Base-by-base conservation (phyloP, 2,329 filamentous ascomycete genomes). In the Fusarium mangiferae region DNA sequence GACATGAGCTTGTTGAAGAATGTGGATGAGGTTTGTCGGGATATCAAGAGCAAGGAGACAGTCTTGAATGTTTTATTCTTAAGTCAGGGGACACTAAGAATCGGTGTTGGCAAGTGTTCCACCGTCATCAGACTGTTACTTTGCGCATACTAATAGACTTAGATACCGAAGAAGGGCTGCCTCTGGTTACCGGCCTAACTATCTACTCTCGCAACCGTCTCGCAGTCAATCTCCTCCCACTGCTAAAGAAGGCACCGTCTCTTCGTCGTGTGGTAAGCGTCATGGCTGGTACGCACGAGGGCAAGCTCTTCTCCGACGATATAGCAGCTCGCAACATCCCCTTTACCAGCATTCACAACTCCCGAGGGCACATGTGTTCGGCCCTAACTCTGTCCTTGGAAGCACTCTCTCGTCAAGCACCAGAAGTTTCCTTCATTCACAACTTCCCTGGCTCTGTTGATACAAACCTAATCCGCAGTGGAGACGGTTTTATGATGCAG, bases 181-280 rank as follows among this genome's bases (percentile, higher is more conserved):
- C 89, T 58, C 82, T 85, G 35, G 83, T 86, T 38, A 83, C 85
- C 30, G 83, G 86, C 13, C 83, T 91, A 22, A 82, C 83, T 26
- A 88, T 87, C 80, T 91, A 91, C 80, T 84, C 87, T 9, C 90
- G 90, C 26, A 84, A 87, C 70, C 88, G 88, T 44, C 88, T 91
- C 75, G 83, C 87, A 18, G 65, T 84, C 49, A 89, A 90, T 61
- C 84, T 92, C 2, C 85, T 91, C 14, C 90, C 90, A 0, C 83
- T 87, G 0, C 83, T 92, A 5, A 81, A 49, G 20, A 60, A 61
- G 1, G 75, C 72, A 1, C 13, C 55, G 3, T 73, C 64, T 24
- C 63, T 77, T 10, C 68, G 75, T 10, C 75, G 78, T 13, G 74
- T 81, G 24, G 65, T 81, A 35, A 77, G 72, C 28, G 72, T 80